Conservation (phyloP, 2,329 filamentous ascomycete genomes). For the Talaromyces sp. region DNA sequence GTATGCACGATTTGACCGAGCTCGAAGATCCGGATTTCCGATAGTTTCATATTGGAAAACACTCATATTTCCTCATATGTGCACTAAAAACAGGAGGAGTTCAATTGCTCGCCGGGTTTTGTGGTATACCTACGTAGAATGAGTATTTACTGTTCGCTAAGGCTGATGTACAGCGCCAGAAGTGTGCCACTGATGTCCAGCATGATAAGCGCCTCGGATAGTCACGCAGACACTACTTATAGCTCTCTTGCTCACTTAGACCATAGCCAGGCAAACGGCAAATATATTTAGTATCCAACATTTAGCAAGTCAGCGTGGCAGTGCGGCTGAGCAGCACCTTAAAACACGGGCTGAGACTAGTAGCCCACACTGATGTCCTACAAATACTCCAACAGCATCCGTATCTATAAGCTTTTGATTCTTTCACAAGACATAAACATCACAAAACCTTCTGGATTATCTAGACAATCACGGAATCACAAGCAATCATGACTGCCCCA, state of each 20-base stretch:
- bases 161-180: not conserved
- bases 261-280: too few relatives aligned
- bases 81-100: not conserved
- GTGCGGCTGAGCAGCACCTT: not conserved
- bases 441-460: not conserved
- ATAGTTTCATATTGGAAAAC: not conserved
- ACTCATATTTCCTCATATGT: too few relatives aligned
- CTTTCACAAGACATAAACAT: not conserved
- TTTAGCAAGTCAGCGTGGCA: not conserved
- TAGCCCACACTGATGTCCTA: not conserved
- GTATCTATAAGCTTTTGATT: not conserved
- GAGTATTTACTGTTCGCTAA: not conserved
- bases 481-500: conserved; percentile 9
- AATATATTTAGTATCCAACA: not conserved
- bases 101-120: not conserved
- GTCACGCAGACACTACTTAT: not conserved
- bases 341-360: not conserved
- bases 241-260: too few relatives aligned
- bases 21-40: not conserved
- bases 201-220: not conserved
- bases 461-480: not conserved
- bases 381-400: not conserved
- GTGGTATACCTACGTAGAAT: not conserved
- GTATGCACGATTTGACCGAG: not conserved
- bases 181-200: not conserved